Evolutionary conservation across 352 stramenopile species (phyloP), one percentile per base, ranked within the genome.

Genomic region (Pythium vanterpoolii): DNA sequence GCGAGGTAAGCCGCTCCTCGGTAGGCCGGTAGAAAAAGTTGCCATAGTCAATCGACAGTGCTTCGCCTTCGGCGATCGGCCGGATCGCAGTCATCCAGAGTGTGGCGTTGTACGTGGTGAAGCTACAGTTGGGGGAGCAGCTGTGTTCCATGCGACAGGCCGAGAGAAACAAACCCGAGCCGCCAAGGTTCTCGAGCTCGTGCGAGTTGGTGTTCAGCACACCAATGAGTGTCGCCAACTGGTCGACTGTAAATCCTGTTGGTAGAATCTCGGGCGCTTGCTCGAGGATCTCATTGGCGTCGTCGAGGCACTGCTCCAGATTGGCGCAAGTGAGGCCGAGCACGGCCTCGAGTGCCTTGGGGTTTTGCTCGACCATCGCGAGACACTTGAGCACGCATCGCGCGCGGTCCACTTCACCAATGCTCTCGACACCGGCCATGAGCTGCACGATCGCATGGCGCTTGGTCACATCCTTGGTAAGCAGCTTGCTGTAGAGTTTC

Each of bases 51-150:
- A 92, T 88, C 24, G 83, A 89, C 23, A 92, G 66, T 27, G 76
- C 71, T 46, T 89, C 75, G 49, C 79, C 77, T 6, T 70, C 70
- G 11, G 68, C 73, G 21, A 92, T 85, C 18, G 73, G 68, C n/a
- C 75, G 70, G 59, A 89, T 88, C 45, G 83, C 79, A 3, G 79
- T 90, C 73, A 92, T 86, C 79, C 77, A 90, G n/a, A 92, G 64
- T 57, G 72, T 74, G 27, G 71, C 71, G 38, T 83, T 76, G 52
- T 79, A 82, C 24, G 79, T 89, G 28, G 80, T 89, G 64, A 90
- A 88, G 72, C 73, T 89, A 58, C 79, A 89, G 66, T 87, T 90
- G 18, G 83, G 78, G 26, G 53, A 38, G 62, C 78, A 92, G 62
- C 68, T 84, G 69, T 92, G 83, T 67, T 92, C 76, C 72, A 92